Evolutionary conservation across 2,329 filamentous ascomycete genomes (phyloP), one percentile per base, ranked within the genome.

Genomic region (Calonectria montana): DNA sequence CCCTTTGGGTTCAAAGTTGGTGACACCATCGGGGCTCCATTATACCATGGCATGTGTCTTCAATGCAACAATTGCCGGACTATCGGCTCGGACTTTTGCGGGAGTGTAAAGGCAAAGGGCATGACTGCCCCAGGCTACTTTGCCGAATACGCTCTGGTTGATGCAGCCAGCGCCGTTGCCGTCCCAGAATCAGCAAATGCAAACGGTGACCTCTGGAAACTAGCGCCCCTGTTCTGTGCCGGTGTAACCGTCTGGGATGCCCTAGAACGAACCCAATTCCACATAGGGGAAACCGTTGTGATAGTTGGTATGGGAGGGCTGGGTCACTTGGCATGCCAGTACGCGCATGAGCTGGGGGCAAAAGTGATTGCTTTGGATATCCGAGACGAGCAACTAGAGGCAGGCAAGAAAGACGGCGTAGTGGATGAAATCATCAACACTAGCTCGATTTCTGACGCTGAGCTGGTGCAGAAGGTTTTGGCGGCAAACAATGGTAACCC

Each of bases 31-130:
- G 53, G 53, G 4, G 53, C 53, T n/a, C 53, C 53, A 3, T 35
- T 59, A 6, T 59, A 59, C n/a, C 53, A 59, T 23, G 53, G 53
- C 53, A 59, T 59, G 53, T 59, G 53, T 21, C 53, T 59, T 59
- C 21, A 59, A 27, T 59, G 53, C 53, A 21, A 59, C 2, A 15
- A 39, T 8, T 59, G 53, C 53, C 31, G 29, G 35, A 39, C 35
- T 16, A 35, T 25, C 21, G 35, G 53, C 0, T 16, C 53, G 15
- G 53, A 59, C 31, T 59, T 59, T 18, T 59, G 53, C 21, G 18
- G 21, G 16, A 27, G 53, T 35, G 53, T 59, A 21, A 59, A 59
- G 5, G 53, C 53, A 25, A 59, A 59, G 21, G 53, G 53, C 35
- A 59, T 59, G 53, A 59, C 53, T 4, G 31, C 53, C 21, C 53